Evolutionary conservation across 176 grass and related monocot genomes (phyloP).

Genomic region (Pontederia paniculata): DNA sequence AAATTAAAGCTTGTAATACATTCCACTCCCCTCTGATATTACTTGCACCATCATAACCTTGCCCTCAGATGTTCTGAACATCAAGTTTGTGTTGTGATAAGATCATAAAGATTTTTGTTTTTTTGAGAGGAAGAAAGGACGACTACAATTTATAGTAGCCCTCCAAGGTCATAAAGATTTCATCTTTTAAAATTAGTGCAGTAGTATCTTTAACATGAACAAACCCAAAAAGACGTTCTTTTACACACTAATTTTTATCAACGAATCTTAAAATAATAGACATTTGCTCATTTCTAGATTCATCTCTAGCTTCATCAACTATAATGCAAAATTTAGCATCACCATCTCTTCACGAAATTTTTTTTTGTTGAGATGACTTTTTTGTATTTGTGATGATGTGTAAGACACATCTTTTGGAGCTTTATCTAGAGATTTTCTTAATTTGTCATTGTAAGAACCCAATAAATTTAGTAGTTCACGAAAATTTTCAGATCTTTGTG

Average conservation of each 20-base stretch:
- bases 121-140: too few species aligned
- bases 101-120: too few species aligned
- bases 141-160: too few species aligned
- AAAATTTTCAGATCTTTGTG: conserved; percentile 12
- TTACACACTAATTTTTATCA: not conserved
- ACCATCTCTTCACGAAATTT: conserved; percentile 17
- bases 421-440: conserved; percentile 9
- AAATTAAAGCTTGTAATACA: not conserved
- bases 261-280: conserved; percentile 11
- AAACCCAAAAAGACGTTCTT: conserved; percentile 9
- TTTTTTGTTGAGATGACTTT: conserved; percentile 1
- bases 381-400: conserved; percentile 8
- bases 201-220: conserved; percentile 10
- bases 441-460: conserved; percentile 15
- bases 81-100: not conserved
- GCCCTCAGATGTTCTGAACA: not conserved
- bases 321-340: conserved; percentile 15
- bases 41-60: too few species aligned
- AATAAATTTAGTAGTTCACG: conserved; percentile 21
- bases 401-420: conserved; percentile 13
- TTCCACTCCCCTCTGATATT: too few species aligned
- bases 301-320: conserved; percentile 26
- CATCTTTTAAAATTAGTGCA: conserved; percentile 2
- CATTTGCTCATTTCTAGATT: conserved; percentile 17
- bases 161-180: conserved; percentile 8